Evolutionary conservation across 2,329 filamentous ascomycete species (phyloP).

Genomic region (Xylariaceae sp.): DNA sequence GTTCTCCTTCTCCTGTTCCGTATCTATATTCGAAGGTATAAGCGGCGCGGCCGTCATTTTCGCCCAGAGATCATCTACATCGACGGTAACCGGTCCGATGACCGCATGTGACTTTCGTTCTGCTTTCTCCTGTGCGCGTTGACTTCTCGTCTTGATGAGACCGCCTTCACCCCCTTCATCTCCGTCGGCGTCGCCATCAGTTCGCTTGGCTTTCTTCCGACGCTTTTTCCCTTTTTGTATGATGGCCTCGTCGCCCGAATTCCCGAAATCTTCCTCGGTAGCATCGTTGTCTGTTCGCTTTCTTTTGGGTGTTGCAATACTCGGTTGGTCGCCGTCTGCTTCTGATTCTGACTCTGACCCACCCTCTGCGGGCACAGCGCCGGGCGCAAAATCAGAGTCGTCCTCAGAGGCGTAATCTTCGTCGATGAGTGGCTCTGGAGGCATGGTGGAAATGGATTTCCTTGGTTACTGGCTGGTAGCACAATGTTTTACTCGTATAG

Average conservation of each 20-base stretch:
- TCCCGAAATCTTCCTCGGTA: constrained; percentile 61
- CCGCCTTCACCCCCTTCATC: constrained; percentile 67
- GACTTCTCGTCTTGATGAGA: constrained; percentile 74
- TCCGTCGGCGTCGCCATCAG: constrained; percentile 44
- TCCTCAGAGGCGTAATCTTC: constrained; percentile 72
- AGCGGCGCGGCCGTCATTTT: constrained; percentile 63
- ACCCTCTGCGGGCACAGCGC: constrained; percentile 54
- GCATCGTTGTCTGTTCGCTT: constrained; percentile 40
- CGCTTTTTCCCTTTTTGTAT: constrained; percentile 67
- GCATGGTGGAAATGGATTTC: constrained; percentile 46
- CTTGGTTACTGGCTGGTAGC: background rate
- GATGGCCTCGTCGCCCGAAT: constrained; percentile 76
- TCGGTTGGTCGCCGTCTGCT: constrained; percentile 38
- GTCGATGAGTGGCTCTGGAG: constrained; percentile 49
- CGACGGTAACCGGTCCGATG: constrained; percentile 68
- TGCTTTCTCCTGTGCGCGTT: constrained; percentile 70
- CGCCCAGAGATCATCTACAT: constrained; percentile 75
- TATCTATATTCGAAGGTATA: constrained; percentile 39
- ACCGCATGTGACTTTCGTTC: constrained; percentile 61
- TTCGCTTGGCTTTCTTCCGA: constrained; percentile 55
- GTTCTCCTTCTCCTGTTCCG: constrained; percentile 28
- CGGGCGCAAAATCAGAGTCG: constrained; percentile 76
- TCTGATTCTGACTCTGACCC: constrained; percentile 62
- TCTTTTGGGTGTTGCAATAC: constrained; percentile 37
- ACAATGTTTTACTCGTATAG: background rate